phyloP scores from a whole-genome alignment of 257 asterid genomes.

The Cruciata laevipes region DNA sequence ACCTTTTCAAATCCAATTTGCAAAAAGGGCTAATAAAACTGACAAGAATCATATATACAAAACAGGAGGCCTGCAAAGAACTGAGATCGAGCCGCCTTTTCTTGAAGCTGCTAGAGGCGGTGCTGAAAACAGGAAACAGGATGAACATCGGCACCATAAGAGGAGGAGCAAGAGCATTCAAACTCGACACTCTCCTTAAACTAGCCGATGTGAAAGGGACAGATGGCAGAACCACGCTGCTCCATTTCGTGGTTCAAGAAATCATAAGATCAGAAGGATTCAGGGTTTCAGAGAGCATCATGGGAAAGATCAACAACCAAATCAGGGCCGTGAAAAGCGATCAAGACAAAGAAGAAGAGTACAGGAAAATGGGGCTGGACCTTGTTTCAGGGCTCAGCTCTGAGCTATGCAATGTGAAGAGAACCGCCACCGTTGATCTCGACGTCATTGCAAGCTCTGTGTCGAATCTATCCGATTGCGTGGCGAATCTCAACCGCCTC shows the following conservation, averaged over 20 bases:
- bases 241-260: slow-evolving; percentile 94
- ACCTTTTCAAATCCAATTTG: neutral
- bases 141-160: slow-evolving; percentile 89
- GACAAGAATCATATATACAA: neutral
- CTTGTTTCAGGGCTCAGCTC: slow-evolving; percentile 65
- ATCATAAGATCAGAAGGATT: slow-evolving; percentile 83
- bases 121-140: slow-evolving; percentile 86
- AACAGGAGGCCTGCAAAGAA: slow-evolving; percentile 89
- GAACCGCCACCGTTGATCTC: slow-evolving; percentile 78
- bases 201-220: slow-evolving; percentile 89
- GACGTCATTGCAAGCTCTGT: slow-evolving; percentile 82
- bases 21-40: neutral
- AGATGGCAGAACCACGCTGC: slow-evolving; percentile 84
- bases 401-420: slow-evolving; percentile 88
- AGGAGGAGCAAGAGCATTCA: slow-evolving; percentile 95
- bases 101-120: slow-evolving; percentile 87
- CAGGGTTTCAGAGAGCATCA: slow-evolving; percentile 79
- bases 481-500: slow-evolving; percentile 35
- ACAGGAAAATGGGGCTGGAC: slow-evolving; percentile 77
- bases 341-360: slow-evolving; percentile 64
- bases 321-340: slow-evolving; percentile 25
- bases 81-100: slow-evolving; percentile 87
- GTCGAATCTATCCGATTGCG: slow-evolving; percentile 44
- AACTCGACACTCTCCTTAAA: slow-evolving; percentile 86
- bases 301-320: slow-evolving; percentile 73